Conservation (phyloP, 768 basidiomycete genomes). For the Russula foetens region DNA sequence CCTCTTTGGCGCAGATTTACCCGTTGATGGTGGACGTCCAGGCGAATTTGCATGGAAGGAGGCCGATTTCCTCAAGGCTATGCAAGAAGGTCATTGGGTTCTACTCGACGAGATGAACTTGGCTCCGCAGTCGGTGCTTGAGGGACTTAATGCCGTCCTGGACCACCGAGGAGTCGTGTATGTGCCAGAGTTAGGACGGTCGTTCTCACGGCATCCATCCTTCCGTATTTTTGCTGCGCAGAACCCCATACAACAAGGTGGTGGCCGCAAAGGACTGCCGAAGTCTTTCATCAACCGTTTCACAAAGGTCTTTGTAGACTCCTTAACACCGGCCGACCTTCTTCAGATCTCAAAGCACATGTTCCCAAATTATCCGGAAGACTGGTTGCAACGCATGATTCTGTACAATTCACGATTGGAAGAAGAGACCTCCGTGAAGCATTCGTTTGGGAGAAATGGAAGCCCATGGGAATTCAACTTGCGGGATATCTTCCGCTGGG, state of each 20-base stretch:
- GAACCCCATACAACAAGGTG: slow-evolving; percentile 93
- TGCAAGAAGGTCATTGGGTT: slow-evolving; percentile 97
- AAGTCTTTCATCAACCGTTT: slow-evolving; percentile 98
- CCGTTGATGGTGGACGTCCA: slow-evolving; percentile 81
- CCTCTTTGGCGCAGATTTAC: slow-evolving; percentile 92
- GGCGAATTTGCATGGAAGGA: slow-evolving; percentile 98
- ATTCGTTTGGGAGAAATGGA: slow-evolving; percentile 68
- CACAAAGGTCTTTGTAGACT: slow-evolving; percentile 93
- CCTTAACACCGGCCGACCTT: slow-evolving; percentile 71
- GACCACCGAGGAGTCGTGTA: slow-evolving; percentile 95
- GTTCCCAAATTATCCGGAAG: slow-evolving; percentile 51
- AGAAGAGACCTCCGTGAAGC: slow-evolving; percentile 52
- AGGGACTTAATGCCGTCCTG: slow-evolving; percentile 92
- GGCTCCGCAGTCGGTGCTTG: slow-evolving; percentile 91
- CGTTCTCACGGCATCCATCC: slow-evolving; percentile 81
- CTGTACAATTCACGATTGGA: slow-evolving; percentile 67
- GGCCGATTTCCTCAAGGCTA: slow-evolving; percentile 86
- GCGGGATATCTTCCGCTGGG: slow-evolving; percentile 90
- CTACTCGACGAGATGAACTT: slow-evolving; percentile 99
- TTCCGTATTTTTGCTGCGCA: slow-evolving; percentile 98
- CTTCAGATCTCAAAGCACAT: slow-evolving; percentile 67
- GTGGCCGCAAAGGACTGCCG: slow-evolving; percentile 93
- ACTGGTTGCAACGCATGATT: slow-evolving; percentile 66
- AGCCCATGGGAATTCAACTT: slow-evolving; percentile 98
- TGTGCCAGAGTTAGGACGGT: slow-evolving; percentile 88